Evolutionary conservation across 139 green algal species (phyloP), one percentile per base, ranked within the genome.

Genomic region (Edaphochlamys debaryana): DNA sequence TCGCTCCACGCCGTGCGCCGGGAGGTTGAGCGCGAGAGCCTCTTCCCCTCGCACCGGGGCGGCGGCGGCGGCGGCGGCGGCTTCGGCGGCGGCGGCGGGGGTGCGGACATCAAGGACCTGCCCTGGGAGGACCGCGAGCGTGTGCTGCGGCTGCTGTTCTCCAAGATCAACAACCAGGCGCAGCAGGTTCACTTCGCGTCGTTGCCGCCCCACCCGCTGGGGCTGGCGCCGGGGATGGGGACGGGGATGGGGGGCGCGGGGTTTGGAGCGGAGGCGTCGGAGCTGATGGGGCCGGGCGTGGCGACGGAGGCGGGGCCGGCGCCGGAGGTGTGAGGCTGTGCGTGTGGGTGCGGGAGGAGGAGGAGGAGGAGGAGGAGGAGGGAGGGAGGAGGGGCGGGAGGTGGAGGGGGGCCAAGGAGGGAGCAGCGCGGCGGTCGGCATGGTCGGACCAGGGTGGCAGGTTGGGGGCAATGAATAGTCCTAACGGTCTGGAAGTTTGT

Each of bases 121-220:
- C 87, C 82, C 2, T 98, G 95, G 95, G 92, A 92, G 80, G 94
- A 98, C 56, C 80, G 94, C 0, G 96, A 98, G 78, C 88, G 90
- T 7, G 90, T 98, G 13, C 84, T 98, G 72, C 82, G 93, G 62
- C 84, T 98, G 36, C 88, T 98, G 54, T 97, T 98, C 81, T 78
- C 93, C 23, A 95, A 95, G 77, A 94, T 98, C 63, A 97, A 96
- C 89, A 87, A 90, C 64, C 77, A 88, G 60, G 67, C 87, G 52
- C 87, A 92, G 86, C 87, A 93, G 80, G 52, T 70, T 30, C 84
- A 92, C 83, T 92, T 87, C 78, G 77, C 79, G 38, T 83, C 87
- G 9, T 83, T 94, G 64, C 90, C 90, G 36, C 23, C 48, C 27
- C 90, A 94, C 54, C 70, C 82, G 40, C 52, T 90, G 20, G 48